Conservation (phyloP, 352 stramenopile genomes). For the Globisporangium heterothallicum region DNA sequence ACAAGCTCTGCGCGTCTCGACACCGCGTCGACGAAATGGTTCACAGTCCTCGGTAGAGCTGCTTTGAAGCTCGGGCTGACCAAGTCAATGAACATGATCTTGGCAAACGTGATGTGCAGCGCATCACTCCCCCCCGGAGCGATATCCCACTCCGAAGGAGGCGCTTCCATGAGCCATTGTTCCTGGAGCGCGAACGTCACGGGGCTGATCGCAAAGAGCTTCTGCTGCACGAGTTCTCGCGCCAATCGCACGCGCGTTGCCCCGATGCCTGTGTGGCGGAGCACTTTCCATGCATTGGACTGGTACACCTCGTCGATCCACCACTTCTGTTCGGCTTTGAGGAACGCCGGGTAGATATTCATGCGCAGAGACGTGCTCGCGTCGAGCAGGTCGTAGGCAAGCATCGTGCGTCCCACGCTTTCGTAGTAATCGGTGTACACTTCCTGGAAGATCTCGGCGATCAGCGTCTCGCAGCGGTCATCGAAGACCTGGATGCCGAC, state of each 20-base stretch:
- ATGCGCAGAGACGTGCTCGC: conserved; percentile 54
- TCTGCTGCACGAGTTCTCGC: conserved; percentile 38
- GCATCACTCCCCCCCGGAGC: conserved; percentile 20
- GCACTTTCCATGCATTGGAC: conserved; percentile 72
- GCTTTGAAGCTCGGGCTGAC: conserved; percentile 52
- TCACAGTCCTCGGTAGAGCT: conserved; percentile 68
- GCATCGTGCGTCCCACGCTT: conserved; percentile 70
- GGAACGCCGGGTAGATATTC: conserved; percentile 79
- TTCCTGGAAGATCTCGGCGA: conserved; percentile 72
- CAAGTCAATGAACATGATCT: conserved; percentile 84
- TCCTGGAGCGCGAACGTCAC: conserved; percentile 86
- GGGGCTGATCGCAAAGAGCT: conserved; percentile 66
- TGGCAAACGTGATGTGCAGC: conserved; percentile 37
- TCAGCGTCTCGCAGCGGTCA: conserved; percentile 57
- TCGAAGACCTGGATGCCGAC: conserved; percentile 46
- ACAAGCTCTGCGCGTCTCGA: conserved; percentile 72
- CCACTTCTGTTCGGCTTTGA: conserved; percentile 80
- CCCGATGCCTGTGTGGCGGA: conserved; percentile 74
- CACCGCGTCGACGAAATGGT: conserved; percentile 85
- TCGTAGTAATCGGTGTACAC: conserved; percentile 77
- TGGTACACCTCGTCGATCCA: conserved; percentile 78
- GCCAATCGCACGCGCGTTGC: conserved; percentile 32
- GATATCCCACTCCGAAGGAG: conserved; percentile 71
- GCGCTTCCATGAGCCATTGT: conserved; percentile 78
- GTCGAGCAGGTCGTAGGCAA: conserved; percentile 88